Evolutionary conservation across 768 basidiomycete genomes (phyloP), one percentile per base, ranked within the genome.

Genomic region (Tulasnella sp.): DNA sequence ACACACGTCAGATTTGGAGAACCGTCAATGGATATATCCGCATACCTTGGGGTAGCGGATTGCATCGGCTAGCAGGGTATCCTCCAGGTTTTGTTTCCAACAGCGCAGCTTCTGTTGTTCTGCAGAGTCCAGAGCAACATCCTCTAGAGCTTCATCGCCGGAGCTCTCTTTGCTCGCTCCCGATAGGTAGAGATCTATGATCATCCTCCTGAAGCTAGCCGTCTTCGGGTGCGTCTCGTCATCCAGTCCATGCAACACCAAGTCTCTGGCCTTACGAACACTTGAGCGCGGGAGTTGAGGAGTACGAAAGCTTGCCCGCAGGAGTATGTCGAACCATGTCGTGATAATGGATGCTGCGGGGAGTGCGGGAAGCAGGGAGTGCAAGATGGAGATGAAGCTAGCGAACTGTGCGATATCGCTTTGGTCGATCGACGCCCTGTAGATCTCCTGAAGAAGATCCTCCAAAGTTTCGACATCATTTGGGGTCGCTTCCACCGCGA

Each of bases 21-120:
- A 8, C 1, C n/a, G 10, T 19, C 34, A 60, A 27, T 43, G 26
- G 38, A 24, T 41, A 56, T 59, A 41, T 48, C 45, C 29, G 58
- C 84, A 63, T 67, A 88, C 88, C 73, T 81, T 71, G 23, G 86
- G 85, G 58, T 75, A 70, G 64, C 80, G 76, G 60, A 81, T 68
- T 49, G 82, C 87, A 67, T 80, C 84, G 54, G 73, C 77, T 42
- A 88, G 74, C 43, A 91, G 74, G 19, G 86, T 77, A 65, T 86
- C 84, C 68, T 90, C 86, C 61, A 92, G 73, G 68, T 88, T 92
- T 27, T 73, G 70, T 70, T 88, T 90, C 88, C 88, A 92, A 26
- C 78, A 73, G 13, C 76, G 74, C 64, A 78, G 75, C 66, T 75
- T 77, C 56, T 79, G 78, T 52, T 83, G 77, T 65, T 87, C 79